A percentile compares a stretch with the other conserved stretches of the same genome.
phyloP scores from a whole-genome alignment of 371 early-diverging fungal species.

The Mucor plumbeus region DNA sequence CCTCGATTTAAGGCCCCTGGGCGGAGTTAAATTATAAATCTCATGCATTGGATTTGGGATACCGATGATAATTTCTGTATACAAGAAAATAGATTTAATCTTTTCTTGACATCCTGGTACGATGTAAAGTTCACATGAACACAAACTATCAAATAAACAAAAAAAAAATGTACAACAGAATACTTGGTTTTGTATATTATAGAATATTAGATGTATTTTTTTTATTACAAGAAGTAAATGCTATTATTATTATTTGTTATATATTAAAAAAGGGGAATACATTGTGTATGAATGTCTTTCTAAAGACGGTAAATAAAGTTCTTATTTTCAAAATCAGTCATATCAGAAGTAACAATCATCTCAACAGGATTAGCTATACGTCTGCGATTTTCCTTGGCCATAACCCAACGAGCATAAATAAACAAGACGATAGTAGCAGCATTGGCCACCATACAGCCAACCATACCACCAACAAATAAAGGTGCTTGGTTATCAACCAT shows the following conservation, averaged over 20 bases:
- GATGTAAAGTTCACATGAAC: neutral
- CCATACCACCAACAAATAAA: constrained; percentile 38
- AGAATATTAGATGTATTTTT: constrained; percentile 1
- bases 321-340: constrained; percentile 33
- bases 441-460: constrained; percentile 33
- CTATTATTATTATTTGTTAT: neutral
- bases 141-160: neutral
- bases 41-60: neutral
- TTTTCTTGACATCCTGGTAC: neutral
- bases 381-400: constrained; percentile 29
- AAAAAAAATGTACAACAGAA: neutral
- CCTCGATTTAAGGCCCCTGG: constrained; percentile 2
- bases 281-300: neutral
- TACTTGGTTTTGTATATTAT: neutral
- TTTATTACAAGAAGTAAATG: neutral
- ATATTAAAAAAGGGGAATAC: neutral
- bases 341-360: constrained; percentile 10
- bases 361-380: constrained; percentile 11
- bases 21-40: neutral
- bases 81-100: neutral
- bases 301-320: constrained; percentile 30
- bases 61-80: neutral
- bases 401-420: constrained; percentile 19
- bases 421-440: constrained; percentile 30
- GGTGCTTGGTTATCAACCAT: constrained; percentile 36